Evolutionary conservation across 2,329 filamentous ascomycete species (phyloP).

Genomic region (Plectosphaerella cucumerina): DNA sequence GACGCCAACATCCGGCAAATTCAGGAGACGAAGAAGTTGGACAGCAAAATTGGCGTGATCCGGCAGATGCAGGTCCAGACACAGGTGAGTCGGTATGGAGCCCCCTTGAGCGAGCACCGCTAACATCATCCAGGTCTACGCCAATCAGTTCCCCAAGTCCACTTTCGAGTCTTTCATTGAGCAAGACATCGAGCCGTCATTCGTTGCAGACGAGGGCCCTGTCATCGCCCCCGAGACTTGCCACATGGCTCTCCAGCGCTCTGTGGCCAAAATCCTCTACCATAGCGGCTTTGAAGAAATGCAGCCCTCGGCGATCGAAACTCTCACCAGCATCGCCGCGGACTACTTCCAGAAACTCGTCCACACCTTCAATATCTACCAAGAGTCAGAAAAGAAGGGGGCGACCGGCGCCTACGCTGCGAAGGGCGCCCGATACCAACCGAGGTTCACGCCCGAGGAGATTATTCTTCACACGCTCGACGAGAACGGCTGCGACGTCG

Average conservation of each 20-base stretch:
- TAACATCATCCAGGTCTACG: constrained; percentile 66
- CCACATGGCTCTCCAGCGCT: constrained; percentile 80
- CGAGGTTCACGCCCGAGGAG: constrained; percentile 78
- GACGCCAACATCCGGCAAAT: constrained; percentile 91
- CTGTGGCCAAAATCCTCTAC: constrained; percentile 92
- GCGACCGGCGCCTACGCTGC: constrained; percentile 35
- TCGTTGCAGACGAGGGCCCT: constrained; percentile 82
- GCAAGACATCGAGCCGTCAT: constrained; percentile 80
- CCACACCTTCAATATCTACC: constrained; percentile 74
- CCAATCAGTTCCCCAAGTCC: constrained; percentile 97
- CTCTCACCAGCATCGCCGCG: constrained; percentile 81
- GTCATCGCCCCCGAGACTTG: constrained; percentile 82
- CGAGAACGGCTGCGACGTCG: constrained; percentile 79
- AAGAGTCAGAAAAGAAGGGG: constrained; percentile 74
- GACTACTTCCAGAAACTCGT: constrained; percentile 87
- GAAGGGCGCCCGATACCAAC: constrained; percentile 44
- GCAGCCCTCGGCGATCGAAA: constrained; percentile 88
- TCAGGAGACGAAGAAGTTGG: constrained; percentile 94
- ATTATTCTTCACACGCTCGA: constrained; percentile 80
- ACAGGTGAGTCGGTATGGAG: constrained; percentile 57
- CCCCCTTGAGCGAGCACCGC: not conserved
- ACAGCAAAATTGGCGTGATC: constrained; percentile 93
- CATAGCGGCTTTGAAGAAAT: constrained; percentile 96
- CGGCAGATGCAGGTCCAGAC: constrained; percentile 99
- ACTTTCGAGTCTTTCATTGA: constrained; percentile 87